Percentiles rank a stretch among this genome's conserved stretches.
phyloP scores from a whole-genome alignment of 2,329 filamentous ascomycete species.

The Didymella keratinophila region DNA sequence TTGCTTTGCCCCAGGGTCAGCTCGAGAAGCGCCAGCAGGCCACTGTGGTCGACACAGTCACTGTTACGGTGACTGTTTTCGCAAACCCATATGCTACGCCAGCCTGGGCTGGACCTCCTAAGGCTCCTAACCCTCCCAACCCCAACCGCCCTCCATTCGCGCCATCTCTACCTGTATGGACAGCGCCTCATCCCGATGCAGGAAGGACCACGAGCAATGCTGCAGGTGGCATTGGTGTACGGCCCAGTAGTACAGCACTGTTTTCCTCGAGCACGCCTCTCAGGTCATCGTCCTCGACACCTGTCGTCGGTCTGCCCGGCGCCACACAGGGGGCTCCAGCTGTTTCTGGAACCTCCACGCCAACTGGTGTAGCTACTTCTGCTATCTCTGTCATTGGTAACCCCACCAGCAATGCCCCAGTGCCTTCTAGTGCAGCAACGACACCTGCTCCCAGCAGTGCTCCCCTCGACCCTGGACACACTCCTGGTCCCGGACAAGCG shows the following conservation, averaged over 20 bases:
- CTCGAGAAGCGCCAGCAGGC: constrained; percentile 32
- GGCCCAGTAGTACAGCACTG: neutral
- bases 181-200: constrained; percentile 4
- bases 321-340: neutral
- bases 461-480: constrained; percentile 22
- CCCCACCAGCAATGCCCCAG: neutral
- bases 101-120: constrained; percentile 12
- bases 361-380: neutral
- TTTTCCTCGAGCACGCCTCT: neutral
- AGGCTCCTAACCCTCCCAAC: constrained; percentile 7
- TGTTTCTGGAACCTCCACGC: neutral
- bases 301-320: neutral
- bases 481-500: constrained; percentile 36
- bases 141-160: constrained; percentile 4
- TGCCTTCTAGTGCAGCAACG: neutral
- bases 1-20: constrained; percentile 34
- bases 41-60: constrained; percentile 33
- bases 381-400: neutral
- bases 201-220: constrained; percentile 1
- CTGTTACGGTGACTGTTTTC: constrained; percentile 32
- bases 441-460: neutral
- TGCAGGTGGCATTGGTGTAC: neutral
- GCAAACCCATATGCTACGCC: constrained; percentile 20
- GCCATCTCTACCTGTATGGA: constrained; percentile 7
- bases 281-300: neutral